Percentiles rank a stretch among this genome's conserved stretches.
Evolutionary conservation across 2,329 filamentous ascomycete species (phyloP).

Genomic region (Hymenoscyphus infarciens): DNA sequence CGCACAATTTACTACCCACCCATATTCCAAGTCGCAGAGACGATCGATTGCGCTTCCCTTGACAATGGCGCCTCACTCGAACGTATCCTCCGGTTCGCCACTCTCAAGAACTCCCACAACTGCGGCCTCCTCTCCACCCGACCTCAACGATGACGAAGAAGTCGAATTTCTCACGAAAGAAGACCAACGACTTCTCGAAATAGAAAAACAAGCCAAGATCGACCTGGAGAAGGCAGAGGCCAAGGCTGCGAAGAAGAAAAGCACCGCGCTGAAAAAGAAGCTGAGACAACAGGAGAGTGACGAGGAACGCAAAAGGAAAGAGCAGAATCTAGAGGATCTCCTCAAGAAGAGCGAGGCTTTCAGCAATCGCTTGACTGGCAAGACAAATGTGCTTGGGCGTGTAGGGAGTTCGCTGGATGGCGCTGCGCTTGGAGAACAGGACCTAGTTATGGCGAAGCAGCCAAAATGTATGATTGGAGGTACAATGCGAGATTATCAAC

Average conservation of each 20-base stretch:
- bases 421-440: constrained; percentile 57
- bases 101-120: neutral
- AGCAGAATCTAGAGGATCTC: constrained; percentile 56
- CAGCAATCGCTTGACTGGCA: constrained; percentile 59
- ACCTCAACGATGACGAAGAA: constrained; percentile 5
- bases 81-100: neutral
- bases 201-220: constrained; percentile 5
- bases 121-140: constrained; percentile 10
- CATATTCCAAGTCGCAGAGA: neutral
- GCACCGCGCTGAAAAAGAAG: constrained; percentile 9
- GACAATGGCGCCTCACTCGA: neutral
- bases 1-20: neutral
- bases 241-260: constrained; percentile 7
- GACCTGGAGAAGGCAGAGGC: constrained; percentile 4
- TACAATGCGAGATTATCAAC: constrained; percentile 88
- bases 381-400: constrained; percentile 59
- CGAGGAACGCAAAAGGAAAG: constrained; percentile 54
- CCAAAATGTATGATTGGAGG: constrained; percentile 82
- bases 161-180: constrained; percentile 10
- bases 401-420: constrained; percentile 60
- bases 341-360: constrained; percentile 58
- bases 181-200: constrained; percentile 9
- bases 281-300: constrained; percentile 9
- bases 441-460: constrained; percentile 78
- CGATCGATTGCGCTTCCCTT: neutral